These are phyloP conservation scores for Fusarium miscanthi DNA, from an alignment of 2,329 filamentous ascomycete species.

Conservation along the genomic window DNA sequence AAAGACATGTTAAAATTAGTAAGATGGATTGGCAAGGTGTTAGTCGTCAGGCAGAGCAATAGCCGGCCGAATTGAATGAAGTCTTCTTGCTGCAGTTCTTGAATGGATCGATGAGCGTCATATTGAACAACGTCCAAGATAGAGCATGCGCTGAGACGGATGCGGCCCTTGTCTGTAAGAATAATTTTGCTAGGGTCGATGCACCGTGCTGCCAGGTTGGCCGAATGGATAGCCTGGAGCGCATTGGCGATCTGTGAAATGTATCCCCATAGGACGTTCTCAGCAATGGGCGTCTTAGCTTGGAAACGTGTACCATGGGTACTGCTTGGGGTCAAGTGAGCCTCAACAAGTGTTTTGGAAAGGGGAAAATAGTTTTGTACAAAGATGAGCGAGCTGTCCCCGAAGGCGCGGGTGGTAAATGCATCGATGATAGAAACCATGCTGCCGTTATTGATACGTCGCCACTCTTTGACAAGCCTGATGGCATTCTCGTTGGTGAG, in stretches of 20 bases:
- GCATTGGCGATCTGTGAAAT: conserved; percentile 91
- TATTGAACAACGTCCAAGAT: conserved; percentile 91
- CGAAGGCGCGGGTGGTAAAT: conserved; percentile 93
- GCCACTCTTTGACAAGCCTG: conserved; percentile 88
- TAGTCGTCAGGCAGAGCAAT: conserved; percentile 83
- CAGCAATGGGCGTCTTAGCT: conserved; percentile 65
- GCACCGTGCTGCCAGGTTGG: conserved; percentile 84
- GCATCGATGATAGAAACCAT: conserved; percentile 90
- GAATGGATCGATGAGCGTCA: conserved; percentile 73
- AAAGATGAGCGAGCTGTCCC: conserved; percentile 93
- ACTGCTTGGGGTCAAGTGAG: conserved; percentile 68
- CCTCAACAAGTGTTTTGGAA: conserved; percentile 88
- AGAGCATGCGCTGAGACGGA: conserved; percentile 88
- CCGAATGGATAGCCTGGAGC: conserved; percentile 84
- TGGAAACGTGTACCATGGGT: conserved; percentile 58
- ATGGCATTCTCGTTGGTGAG: conserved; percentile 92
- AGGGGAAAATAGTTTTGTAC: conserved; percentile 94
- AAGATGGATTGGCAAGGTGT: conserved; percentile 64
- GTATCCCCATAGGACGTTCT: conserved; percentile 89
- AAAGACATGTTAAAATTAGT: conserved; percentile 76
- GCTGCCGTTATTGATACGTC: conserved; percentile 81
- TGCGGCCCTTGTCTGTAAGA: conserved; percentile 87
- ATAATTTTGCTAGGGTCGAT: conserved; percentile 91
- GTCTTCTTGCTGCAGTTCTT: conserved; percentile 89
- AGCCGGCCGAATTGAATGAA: conserved; percentile 85